A percentile compares a stretch with the other conserved stretches of the same genome.
Conservation (phyloP, 163 green algal species). For the Prototheca wickerhamii region DNA sequence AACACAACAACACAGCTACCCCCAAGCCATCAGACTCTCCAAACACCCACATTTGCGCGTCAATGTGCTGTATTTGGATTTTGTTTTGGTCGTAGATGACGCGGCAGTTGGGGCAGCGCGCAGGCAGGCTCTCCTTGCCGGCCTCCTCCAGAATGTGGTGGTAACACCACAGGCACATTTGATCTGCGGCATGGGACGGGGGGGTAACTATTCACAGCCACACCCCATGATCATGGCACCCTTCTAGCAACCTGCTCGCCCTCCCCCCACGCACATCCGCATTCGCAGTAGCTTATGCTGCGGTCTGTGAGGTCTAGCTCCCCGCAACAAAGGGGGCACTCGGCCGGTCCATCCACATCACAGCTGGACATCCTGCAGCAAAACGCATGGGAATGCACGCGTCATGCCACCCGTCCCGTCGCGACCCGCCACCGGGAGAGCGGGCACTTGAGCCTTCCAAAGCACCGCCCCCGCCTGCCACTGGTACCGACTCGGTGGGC, state of each 20-base stretch:
- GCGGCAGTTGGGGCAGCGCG: constrained; percentile 78
- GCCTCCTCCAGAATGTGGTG: constrained; percentile 81
- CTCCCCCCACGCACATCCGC: constrained; percentile 26
- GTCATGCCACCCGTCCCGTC: no score
- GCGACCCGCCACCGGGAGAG: no score
- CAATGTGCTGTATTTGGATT: constrained; percentile 57
- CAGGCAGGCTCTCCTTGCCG: constrained; percentile 48
- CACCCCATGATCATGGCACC: not conserved
- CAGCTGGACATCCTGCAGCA: not conserved
- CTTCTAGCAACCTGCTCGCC: not conserved
- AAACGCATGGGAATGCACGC: no score
- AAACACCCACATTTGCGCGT: constrained; percentile 41
- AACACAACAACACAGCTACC: not conserved
- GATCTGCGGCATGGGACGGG: constrained; percentile 13
- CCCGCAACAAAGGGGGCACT: constrained; percentile 31
- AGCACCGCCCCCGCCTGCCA: no score
- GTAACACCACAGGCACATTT: constrained; percentile 65
- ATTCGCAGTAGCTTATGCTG: constrained; percentile 31
- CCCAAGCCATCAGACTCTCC: not conserved
- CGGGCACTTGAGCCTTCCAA: no score
- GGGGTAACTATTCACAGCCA: not conserved
- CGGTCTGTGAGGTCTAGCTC: constrained; percentile 33
- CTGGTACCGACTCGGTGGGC: no score
- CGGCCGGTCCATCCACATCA: constrained; percentile 4
- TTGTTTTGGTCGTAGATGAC: constrained; percentile 70